Base-by-base conservation (phyloP, 768 basidiomycete species). In the Leucosporidium creatinivorum region DNA sequence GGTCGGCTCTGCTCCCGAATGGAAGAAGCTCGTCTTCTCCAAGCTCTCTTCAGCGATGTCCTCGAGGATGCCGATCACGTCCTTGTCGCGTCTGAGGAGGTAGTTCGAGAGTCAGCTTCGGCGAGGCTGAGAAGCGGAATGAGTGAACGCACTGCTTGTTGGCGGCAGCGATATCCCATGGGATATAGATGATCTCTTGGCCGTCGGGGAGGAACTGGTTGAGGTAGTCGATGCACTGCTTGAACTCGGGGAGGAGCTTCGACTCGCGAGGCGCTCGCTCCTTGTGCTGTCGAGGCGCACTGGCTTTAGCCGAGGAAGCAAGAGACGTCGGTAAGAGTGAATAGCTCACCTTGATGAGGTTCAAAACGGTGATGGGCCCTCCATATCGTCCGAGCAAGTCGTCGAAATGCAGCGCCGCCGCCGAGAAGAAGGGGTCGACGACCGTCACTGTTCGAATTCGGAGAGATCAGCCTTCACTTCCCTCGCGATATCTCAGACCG, bases 81-180 rank as follows among this genome's bases (percentile, higher is more conserved):
- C 94, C 76, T 92, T 89, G 2, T 59, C 30, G 21, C 59, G 59
- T 10, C 48, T 49, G 25, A 44, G 6, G 13, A 44, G 13, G 10
- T 10, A 15, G 39, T 12, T 3, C 8, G 39, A 44, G 26, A 5
- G 26, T 55, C 54, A 47, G 18, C 26, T 30, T 6, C 1, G 3
- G 39, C 7, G 8, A n/a, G 17, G 49, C 36, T 13, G 56, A 30
- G 13, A 49, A 66, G 52, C 23, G 66, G 33, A 33, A 51, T 33
- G 28, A 39, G 25, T 25, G 50, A 23, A 72, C 83, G n/a, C 73
- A 91, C 93, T 91, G 89, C 77, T 96, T 96, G 72, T 93, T 91
- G 3, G 93, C 92, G 50, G 89, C 83, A 6, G 88, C 87, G 89
- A 98, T 96, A 77, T 99, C 96, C 90, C 92, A 99, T 19, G 92